Evolutionary conservation across 129 eudicot genomes (phyloP).

Genomic region (Escallonia rubra): DNA sequence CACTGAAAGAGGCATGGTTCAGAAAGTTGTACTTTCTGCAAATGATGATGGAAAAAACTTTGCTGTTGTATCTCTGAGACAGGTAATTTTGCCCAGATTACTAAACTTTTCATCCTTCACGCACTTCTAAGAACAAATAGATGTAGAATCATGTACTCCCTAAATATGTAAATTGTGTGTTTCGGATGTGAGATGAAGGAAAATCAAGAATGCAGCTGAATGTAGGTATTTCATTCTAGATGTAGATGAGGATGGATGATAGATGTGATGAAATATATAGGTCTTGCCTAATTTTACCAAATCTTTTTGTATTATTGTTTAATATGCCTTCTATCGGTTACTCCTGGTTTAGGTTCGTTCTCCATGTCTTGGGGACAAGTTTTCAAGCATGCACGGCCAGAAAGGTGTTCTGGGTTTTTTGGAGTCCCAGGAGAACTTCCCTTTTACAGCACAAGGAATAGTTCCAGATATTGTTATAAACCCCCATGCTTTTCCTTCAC

Average conservation of each 20-base stretch:
- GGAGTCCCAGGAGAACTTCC: constrained; percentile 86
- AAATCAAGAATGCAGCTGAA: not conserved
- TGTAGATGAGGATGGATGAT: not conserved
- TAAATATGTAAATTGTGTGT: not conserved
- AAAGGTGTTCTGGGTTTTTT: constrained; percentile 85
- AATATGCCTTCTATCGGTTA: not conserved
- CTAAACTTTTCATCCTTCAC: too few species aligned
- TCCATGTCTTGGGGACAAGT: constrained; percentile 90
- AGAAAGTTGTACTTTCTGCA: constrained; percentile 75
- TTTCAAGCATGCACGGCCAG: constrained; percentile 96
- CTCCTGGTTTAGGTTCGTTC: constrained; percentile 61
- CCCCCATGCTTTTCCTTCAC: constrained; percentile 88
- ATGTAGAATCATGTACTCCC: not conserved
- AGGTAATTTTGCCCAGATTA: constrained; percentile 34
- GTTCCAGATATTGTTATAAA: constrained; percentile 88
- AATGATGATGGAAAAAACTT: constrained; percentile 91
- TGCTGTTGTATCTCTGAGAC: constrained; percentile 85
- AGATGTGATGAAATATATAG: not conserved
- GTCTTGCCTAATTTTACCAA: not conserved
- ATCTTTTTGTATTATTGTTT: too few species aligned
- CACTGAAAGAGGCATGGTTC: constrained; percentile 91
- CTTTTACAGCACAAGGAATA: constrained; percentile 74
- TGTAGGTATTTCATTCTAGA: not conserved
- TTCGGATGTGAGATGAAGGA: too few species aligned
- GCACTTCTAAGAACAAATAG: not conserved